Percentiles rank a stretch among this genome's conserved stretches.
Evolutionary conservation across 306 rosid genomes (phyloP).

Genomic region (Acacia crassicarpa): DNA sequence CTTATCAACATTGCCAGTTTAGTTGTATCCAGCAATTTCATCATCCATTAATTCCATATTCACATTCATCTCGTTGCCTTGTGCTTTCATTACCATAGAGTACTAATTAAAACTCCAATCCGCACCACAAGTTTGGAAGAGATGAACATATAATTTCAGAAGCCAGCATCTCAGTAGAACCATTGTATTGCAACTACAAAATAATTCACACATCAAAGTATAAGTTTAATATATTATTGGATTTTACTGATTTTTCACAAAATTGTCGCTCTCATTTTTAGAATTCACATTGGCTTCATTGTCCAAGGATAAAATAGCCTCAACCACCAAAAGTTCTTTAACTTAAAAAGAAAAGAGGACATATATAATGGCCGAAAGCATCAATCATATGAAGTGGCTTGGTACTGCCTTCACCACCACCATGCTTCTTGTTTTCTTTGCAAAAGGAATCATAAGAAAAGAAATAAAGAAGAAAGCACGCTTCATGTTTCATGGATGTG

Average conservation of each 20-base stretch:
- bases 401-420: conserved; percentile 24
- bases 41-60: conserved; percentile 32
- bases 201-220: neutral
- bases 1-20: conserved; percentile 24
- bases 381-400: conserved; percentile 32
- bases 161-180: neutral
- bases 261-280: neutral
- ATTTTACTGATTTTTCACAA: neutral
- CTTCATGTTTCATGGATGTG: conserved; percentile 26
- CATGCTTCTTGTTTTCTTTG: conserved; percentile 26
- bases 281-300: conserved; percentile 22
- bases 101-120: neutral
- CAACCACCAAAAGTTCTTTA: conserved; percentile 3
- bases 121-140: neutral
- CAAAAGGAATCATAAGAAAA: conserved; percentile 21
- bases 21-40: conserved; percentile 44
- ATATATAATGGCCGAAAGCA: conserved; percentile 37
- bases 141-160: neutral
- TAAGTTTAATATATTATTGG: neutral
- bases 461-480: conserved; percentile 11
- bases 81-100: neutral
- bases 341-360: neutral
- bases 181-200: neutral
- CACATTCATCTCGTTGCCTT: conserved; percentile 36
- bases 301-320: neutral